Base-by-base conservation (phyloP, 768 basidiomycete genomes). In the Rhizopogon sp. region DNA sequence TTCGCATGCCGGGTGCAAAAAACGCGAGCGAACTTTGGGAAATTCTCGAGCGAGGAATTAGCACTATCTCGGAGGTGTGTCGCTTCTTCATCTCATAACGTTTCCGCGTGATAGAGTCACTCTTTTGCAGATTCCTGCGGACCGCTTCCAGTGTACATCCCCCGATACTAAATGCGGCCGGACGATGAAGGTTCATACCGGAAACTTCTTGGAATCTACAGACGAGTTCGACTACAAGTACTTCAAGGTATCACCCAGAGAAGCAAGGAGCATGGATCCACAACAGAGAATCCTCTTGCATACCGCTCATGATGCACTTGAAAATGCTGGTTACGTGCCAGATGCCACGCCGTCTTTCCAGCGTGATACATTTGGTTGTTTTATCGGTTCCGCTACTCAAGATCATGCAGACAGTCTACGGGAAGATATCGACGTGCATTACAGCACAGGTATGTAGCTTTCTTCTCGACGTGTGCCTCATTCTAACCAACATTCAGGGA, bases 201-300 rank as follows among this genome's bases (percentile, higher is more conserved):
- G 85, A 25, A 87, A 89, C 64, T 90, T 90, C 64, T 65, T 90
- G 50, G 67, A 75, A 17, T 74, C 76, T 41, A 71, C 76, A 29
- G 81, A 80, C 57, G 72, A 74, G 47, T 90, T 90, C 61, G 88
- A 90, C 64, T 74, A 87, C 64, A 73, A 70, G 64, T 87, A 88
- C 64, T 90, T 90, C 74, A 81, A 79, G 41, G 79, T 88, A 43
- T 86, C 82, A 40, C 87, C 88, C 2, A 79, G 88, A 5, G 88
- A 90, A 67, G 87, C 88, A 13, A 80, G 72, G 56, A 81, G 74
- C 65, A 89, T 89, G 86, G 85, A 89, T 62, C 87, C 88, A 6
- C 87, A 89, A 59, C 87, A 88, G 58, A 78, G 88, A 5, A 60
- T 90, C 35, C 70, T 90, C 5, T 74, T 90, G 14, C 85, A 85